Evolutionary conservation across 768 basidiomycete species (phyloP).

Genomic region (Leccinum rimulosum): DNA sequence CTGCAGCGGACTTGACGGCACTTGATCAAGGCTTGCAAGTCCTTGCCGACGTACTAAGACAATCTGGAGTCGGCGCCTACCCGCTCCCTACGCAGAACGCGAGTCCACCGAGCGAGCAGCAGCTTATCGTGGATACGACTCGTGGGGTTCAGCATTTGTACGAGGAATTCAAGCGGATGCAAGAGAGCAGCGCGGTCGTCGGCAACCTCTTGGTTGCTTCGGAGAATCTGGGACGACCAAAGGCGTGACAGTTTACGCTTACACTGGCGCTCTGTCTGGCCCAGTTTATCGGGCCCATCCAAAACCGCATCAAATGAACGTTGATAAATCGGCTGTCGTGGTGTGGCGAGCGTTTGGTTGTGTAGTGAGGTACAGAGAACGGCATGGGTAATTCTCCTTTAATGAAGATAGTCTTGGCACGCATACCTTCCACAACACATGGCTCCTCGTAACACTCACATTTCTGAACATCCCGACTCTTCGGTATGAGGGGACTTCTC

Average conservation of each 20-base stretch:
- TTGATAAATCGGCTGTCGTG: not conserved
- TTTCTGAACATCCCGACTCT: not conserved
- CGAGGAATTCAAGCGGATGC: slow-evolving; percentile 48
- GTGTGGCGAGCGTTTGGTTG: not conserved
- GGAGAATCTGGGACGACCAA: slow-evolving; percentile 57
- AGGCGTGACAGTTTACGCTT: slow-evolving; percentile 1
- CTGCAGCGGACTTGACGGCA: slow-evolving; percentile 41
- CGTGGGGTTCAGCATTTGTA: slow-evolving; percentile 45
- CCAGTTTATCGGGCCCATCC: not conserved
- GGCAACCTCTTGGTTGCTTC: slow-evolving; percentile 49
- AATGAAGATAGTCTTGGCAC: too few species aligned
- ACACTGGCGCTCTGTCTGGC: not conserved
- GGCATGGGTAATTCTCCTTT: too few species aligned
- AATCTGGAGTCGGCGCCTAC: slow-evolving; percentile 64
- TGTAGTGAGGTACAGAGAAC: not conserved
- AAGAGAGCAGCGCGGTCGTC: slow-evolving; percentile 29
- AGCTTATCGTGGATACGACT: slow-evolving; percentile 42
- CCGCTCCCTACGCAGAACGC: slow-evolving; percentile 42
- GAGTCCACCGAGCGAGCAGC: slow-evolving; percentile 42
- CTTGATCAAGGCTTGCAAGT: slow-evolving; percentile 50
- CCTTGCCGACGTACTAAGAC: slow-evolving; percentile 49
- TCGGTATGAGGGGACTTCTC: not conserved
- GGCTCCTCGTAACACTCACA: too few species aligned
- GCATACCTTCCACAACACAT: too few species aligned
- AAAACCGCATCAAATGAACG: not conserved